Evolutionary conservation across 2,329 filamentous ascomycete genomes (phyloP), one percentile per base, ranked within the genome.

Genomic region (Neocatenulostroma microsporum): DNA sequence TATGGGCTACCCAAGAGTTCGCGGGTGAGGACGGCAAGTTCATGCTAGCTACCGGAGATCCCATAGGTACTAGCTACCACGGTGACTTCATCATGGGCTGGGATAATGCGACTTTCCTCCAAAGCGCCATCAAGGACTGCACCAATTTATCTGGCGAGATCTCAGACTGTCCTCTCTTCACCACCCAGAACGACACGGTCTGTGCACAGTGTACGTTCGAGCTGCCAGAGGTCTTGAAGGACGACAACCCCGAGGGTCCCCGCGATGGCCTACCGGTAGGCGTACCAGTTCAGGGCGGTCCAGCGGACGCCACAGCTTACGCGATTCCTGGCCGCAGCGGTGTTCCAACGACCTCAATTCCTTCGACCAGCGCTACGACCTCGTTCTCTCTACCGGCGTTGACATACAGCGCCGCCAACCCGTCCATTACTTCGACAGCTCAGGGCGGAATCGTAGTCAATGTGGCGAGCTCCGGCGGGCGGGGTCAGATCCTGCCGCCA

Each of bases 61-160:
- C 75, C 18, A 80, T 80, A 50, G 82, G 81, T 75, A 66, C 48
- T 48, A 81, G 83, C 23, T 85, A 85, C 57, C 67, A 91, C 55
- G 85, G 72, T 32, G 85, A 93, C 55, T 88, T 89, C 62, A 78
- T 87, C 51, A 79, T 73, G 55, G 85, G 83, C 19, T 93, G 85
- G 85, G 73, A 87, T 2, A 57, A 54, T 9, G 54, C 64, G 7
- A 64, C 68, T 3, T 78, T 85, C 60, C 71, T 91, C 23, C 77
- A 87, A 59, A 34, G 71, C 5, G 85, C 84, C n/a, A 69, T 88
- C 44, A 60, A 87, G 30, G 73, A 68, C 6, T 94, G 88, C 72
- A 89, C 80, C 34, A 82, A 78, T 60, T 55, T 53, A 0, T 78
- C 76, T 8, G 88, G 88, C 21, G 53, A 67, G 27, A 76, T 94